Conservation (phyloP, 768 basidiomycete species). For the Symmetrospora coprosmae region DNA sequence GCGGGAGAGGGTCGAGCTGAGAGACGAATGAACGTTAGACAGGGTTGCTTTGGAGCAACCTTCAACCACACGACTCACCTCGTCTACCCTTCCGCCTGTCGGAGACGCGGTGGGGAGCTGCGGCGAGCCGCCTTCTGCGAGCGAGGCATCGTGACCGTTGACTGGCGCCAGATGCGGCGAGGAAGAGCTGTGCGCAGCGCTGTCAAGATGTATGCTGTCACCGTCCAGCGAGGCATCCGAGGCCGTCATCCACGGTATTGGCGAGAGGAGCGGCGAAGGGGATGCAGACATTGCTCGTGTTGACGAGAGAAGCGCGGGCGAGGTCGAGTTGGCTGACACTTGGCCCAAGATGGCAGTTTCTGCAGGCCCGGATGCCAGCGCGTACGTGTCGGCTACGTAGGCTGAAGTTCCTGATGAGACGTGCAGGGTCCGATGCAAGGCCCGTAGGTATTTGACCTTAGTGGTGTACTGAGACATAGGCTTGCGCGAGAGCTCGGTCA, state of each 20-base stretch:
- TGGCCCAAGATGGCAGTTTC: constrained; percentile 20
- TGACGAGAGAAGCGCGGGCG: neutral
- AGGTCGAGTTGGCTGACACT: constrained; percentile 11
- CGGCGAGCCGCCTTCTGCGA: neutral
- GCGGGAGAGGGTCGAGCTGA: constrained; percentile 14
- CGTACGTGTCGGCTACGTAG: constrained; percentile 23
- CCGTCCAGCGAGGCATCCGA: neutral
- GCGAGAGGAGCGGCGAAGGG: constrained; percentile 28
- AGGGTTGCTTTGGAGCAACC: neutral
- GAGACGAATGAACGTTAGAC: neutral
- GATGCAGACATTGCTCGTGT: constrained; percentile 6
- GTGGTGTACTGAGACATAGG: constrained; percentile 60
- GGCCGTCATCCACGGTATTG: constrained; percentile 31
- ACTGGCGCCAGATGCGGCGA: constrained; percentile 5
- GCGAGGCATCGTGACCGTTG: neutral
- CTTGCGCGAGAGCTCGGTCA: constrained; percentile 62
- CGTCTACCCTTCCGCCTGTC: constrained; percentile 31
- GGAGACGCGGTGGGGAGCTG: constrained; percentile 24
- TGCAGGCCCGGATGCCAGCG: constrained; percentile 23
- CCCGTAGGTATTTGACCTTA: constrained; percentile 74
- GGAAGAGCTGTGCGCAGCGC: neutral
- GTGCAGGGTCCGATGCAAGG: constrained; percentile 63
- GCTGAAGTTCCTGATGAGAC: constrained; percentile 53
- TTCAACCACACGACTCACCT: constrained; percentile 18
- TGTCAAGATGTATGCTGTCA: constrained; percentile 7